Conservation (phyloP, 164 flowering plant genomes). For the Berberis vulgaris region DNA sequence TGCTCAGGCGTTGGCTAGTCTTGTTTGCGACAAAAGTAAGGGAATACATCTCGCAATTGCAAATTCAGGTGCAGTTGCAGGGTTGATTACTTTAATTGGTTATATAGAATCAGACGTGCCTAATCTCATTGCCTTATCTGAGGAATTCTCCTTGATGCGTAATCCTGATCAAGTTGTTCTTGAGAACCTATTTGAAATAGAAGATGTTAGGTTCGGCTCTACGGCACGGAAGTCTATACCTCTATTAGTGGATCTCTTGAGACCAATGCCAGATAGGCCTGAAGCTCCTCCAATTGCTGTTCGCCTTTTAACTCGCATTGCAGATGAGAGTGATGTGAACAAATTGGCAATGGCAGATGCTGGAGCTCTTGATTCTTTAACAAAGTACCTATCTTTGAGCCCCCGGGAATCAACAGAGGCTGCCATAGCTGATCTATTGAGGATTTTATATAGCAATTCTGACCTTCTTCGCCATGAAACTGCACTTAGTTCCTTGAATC, state of each 20-base stretch:
- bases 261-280: constrained; percentile 82
- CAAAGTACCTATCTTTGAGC: constrained; percentile 72
- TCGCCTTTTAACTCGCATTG: constrained; percentile 52
- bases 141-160: constrained; percentile 52
- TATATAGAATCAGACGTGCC: constrained; percentile 56
- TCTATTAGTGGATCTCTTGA: constrained; percentile 67
- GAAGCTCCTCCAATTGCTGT: constrained; percentile 76
- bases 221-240: constrained; percentile 74
- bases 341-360: constrained; percentile 81
- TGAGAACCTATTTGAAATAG: constrained; percentile 64
- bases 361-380: constrained; percentile 78
- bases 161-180: constrained; percentile 70
- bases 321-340: constrained; percentile 69
- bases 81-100: constrained; percentile 59
- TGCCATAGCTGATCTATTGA: constrained; percentile 49
- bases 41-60: constrained; percentile 58
- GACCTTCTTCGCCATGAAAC: constrained; percentile 62
- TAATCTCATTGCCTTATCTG: constrained; percentile 55
- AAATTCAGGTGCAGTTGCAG: constrained; percentile 74
- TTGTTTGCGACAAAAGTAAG: constrained; percentile 47
- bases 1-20: constrained; percentile 83
- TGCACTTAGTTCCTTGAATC: constrained; percentile 54
- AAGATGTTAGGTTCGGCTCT: constrained; percentile 65
- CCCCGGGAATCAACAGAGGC: constrained; percentile 77
- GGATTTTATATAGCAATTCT: constrained; percentile 58